phyloP scores from a whole-genome alignment of 352 stramenopile genomes.

The Phytopythium sindhum region DNA sequence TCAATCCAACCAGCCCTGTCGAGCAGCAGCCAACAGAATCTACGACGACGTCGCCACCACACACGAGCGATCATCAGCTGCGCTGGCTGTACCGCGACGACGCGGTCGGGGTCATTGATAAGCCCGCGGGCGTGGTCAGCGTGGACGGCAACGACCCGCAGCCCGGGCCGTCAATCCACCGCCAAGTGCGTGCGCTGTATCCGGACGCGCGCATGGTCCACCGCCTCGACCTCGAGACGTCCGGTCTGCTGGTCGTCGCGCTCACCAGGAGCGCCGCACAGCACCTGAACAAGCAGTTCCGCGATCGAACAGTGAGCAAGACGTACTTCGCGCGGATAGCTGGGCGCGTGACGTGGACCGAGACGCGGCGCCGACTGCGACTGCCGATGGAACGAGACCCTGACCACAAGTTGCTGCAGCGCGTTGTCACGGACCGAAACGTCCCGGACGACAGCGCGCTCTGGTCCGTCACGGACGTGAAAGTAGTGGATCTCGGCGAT shows the following conservation, averaged over 20 bases:
- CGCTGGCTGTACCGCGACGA: slow-evolving; percentile 55
- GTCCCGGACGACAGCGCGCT: slow-evolving; percentile 21
- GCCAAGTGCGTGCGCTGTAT: slow-evolving; percentile 35
- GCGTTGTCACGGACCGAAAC: slow-evolving; percentile 26
- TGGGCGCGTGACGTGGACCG: slow-evolving; percentile 29
- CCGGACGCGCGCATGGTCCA: slow-evolving; percentile 69
- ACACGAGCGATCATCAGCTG: slow-evolving; percentile 19
- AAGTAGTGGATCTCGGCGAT: slow-evolving; percentile 7
- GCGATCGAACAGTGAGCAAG: slow-evolving; percentile 50
- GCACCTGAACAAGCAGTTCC: slow-evolving; percentile 66
- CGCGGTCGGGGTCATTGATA: slow-evolving; percentile 54
- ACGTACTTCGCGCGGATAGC: slow-evolving; percentile 52
- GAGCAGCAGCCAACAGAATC: slow-evolving; percentile 6
- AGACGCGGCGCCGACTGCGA: slow-evolving; percentile 24
- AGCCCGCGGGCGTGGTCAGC: slow-evolving; percentile 51
- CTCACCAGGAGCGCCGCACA: slow-evolving; percentile 55
- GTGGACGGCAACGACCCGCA: slow-evolving; percentile 44
- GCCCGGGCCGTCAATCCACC: slow-evolving; percentile 40
- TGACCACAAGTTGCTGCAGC: slow-evolving; percentile 43
- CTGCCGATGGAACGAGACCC: slow-evolving; percentile 52
- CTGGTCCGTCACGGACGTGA: slow-evolving; percentile 36
- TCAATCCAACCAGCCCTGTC: neutral
- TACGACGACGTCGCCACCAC: slow-evolving; percentile 1
- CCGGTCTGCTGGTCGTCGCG: slow-evolving; percentile 64
- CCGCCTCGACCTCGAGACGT: slow-evolving; percentile 76